Conservation (phyloP, 768 basidiomycete species). For the Hypholoma fasciculare region DNA sequence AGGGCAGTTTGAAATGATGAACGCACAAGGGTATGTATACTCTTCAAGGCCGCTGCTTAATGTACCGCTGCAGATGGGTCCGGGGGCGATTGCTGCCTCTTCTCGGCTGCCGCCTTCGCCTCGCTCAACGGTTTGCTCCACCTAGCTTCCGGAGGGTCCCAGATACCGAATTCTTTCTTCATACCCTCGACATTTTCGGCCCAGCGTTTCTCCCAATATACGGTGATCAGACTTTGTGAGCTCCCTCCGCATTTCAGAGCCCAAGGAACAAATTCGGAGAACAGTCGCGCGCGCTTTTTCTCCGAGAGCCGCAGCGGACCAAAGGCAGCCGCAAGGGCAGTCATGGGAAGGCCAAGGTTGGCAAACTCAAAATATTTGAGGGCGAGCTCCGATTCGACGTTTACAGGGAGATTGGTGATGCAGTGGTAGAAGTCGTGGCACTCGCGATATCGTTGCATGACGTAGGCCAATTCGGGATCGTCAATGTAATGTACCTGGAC, state of each 20-base stretch:
- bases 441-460: conserved; percentile 97
- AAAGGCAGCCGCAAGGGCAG: conserved; percentile 75
- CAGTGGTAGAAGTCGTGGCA: conserved; percentile 98
- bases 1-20: no score
- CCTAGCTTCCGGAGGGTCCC: conserved; percentile 74
- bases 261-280: conserved; percentile 90
- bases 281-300: conserved; percentile 55
- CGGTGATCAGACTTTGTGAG: conserved; percentile 76
- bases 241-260: conserved; percentile 81
- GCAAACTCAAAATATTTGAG: conserved; percentile 94
- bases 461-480: conserved; percentile 94
- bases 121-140: conserved; percentile 71
- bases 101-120: conserved; percentile 51
- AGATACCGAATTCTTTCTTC: conserved; percentile 82
- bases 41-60: no score
- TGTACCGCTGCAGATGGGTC: neutral
- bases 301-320: conserved; percentile 73
- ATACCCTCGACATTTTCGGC: conserved; percentile 78
- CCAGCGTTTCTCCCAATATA: conserved; percentile 98
- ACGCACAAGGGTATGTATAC: no score
- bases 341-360: conserved; percentile 89
- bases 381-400: conserved; percentile 88
- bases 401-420: conserved; percentile 84
- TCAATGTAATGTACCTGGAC: conserved; percentile 88
- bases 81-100: conserved; percentile 17